Evolutionary conservation across 1,284 basidiomycete genomes (phyloP).

Genomic region (Sanghuangporus weigelae): DNA sequence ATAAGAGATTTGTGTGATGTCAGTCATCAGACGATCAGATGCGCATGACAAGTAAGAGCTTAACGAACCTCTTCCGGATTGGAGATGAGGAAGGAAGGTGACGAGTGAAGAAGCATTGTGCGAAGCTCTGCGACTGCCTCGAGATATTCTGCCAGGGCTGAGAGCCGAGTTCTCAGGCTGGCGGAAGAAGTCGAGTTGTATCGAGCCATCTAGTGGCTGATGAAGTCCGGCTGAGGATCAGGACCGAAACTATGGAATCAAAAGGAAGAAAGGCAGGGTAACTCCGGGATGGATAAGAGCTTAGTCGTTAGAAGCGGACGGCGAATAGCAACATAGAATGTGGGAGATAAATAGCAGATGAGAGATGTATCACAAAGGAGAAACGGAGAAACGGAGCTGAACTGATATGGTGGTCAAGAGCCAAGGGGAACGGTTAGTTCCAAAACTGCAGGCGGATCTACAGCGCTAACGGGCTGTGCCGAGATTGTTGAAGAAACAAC

Average conservation of each 20-base stretch:
- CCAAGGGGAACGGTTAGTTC: conserved; percentile 2
- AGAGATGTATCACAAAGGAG: background rate
- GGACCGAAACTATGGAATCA: background rate
- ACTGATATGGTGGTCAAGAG: conserved; percentile 9
- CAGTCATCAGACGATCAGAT: conserved; percentile 6
- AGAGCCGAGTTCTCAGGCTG: conserved; percentile 10
- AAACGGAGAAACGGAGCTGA: background rate
- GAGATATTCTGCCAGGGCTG: conserved; percentile 5
- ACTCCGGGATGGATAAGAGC: background rate
- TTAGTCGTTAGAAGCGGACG: background rate
- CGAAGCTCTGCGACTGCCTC: conserved; percentile 11
- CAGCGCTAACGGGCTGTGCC: conserved; percentile 17
- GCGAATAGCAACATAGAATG: background rate
- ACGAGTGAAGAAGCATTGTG: conserved; percentile 8
- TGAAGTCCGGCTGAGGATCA: background rate
- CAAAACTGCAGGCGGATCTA: conserved; percentile 11
- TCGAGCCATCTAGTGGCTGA: conserved; percentile 4
- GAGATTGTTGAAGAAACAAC: conserved; percentile 8
- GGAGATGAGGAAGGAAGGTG: conserved; percentile 11
- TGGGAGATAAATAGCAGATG: background rate
- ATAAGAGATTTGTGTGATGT: conserved; percentile 6
- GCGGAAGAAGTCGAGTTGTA: conserved; percentile 1
- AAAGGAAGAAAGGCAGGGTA: background rate
- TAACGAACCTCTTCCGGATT: conserved; percentile 13
- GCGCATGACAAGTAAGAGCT: background rate